Conservation (phyloP, 2,329 filamentous ascomycete species). For the Thelonectria olida region DNA sequence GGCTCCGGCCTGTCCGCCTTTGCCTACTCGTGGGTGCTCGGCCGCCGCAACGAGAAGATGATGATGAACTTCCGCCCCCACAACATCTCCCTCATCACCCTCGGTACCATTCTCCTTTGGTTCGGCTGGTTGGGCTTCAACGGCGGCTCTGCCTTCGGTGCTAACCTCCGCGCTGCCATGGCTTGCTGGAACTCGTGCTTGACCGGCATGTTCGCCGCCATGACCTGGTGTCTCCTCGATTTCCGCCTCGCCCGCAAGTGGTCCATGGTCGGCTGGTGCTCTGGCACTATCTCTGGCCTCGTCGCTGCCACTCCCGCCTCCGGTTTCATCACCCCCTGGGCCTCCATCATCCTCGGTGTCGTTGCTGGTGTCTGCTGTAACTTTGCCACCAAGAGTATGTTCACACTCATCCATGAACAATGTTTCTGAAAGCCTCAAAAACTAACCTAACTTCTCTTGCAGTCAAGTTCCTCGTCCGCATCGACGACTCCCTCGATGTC, state of each 20-base stretch:
- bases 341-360: constrained; percentile 72
- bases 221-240: constrained; percentile 95
- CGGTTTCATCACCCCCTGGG: constrained; percentile 74
- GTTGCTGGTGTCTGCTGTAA: constrained; percentile 73
- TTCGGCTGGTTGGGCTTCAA: constrained; percentile 99
- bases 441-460: constrained; percentile 5
- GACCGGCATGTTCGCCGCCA: constrained; percentile 89
- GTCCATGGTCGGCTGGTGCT: constrained; percentile 82
- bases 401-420: neutral
- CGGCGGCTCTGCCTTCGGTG: constrained; percentile 92
- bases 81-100: constrained; percentile 96
- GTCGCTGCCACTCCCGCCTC: constrained; percentile 76
- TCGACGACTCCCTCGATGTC: constrained; percentile 77
- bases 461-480: constrained; percentile 70
- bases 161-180: constrained; percentile 93
- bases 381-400: constrained; percentile 69
- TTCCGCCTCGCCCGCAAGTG: constrained; percentile 94
- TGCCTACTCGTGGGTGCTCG: constrained; percentile 95
- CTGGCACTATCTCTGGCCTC: constrained; percentile 75
- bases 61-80: constrained; percentile 99
- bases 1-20: constrained; percentile 91
- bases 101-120: constrained; percentile 95
- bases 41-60: constrained; percentile 97
- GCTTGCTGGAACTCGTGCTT: constrained; percentile 98
- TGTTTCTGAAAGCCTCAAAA: too few species aligned